Evolutionary conservation across 345 rosid species (phyloP).

Genomic region (Boechera retrofracta): DNA sequence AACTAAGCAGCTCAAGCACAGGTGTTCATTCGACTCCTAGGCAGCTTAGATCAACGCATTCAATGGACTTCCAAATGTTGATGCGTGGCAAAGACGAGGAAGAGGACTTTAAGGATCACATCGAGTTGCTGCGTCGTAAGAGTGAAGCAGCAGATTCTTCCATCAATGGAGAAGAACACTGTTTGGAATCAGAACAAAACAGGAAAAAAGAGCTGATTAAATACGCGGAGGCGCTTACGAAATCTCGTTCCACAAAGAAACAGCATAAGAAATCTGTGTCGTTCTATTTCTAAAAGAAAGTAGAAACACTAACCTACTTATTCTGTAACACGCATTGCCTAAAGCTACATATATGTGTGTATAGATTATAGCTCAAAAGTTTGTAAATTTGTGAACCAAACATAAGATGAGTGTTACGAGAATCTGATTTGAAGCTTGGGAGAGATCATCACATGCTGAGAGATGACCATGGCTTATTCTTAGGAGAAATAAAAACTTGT

Average conservation of each 20-base stretch:
- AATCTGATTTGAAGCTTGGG: constrained; percentile 13
- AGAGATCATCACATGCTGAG: too few species aligned
- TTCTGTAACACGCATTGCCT: not conserved
- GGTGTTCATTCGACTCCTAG: constrained; percentile 43
- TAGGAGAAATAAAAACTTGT: too few species aligned
- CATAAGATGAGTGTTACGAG: constrained; percentile 11
- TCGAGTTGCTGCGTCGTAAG: constrained; percentile 39
- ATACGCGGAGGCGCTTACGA: constrained; percentile 64
- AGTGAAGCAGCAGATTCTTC: constrained; percentile 28
- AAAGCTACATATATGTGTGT: constrained; percentile 6
- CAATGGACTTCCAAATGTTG: constrained; percentile 59
- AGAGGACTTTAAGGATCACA: constrained; percentile 42
- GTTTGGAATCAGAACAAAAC: constrained; percentile 18
- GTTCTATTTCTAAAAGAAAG: constrained; percentile 34
- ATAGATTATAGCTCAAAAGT: constrained; percentile 18
- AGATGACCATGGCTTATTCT: too few species aligned
- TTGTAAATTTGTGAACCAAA: constrained; percentile 39
- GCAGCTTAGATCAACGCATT: constrained; percentile 49
- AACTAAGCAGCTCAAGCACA: constrained; percentile 48
- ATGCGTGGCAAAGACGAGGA: constrained; percentile 48
- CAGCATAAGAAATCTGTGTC: constrained; percentile 58
- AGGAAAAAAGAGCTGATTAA: constrained; percentile 61
- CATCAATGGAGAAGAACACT: constrained; percentile 8
- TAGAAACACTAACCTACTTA: constrained; percentile 27
- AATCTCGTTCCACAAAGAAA: constrained; percentile 44